Evolutionary conservation across 2,329 filamentous ascomycete species (phyloP), one percentile per base, ranked within the genome.

Genomic region (Colletotrichum higginsianum): DNA sequence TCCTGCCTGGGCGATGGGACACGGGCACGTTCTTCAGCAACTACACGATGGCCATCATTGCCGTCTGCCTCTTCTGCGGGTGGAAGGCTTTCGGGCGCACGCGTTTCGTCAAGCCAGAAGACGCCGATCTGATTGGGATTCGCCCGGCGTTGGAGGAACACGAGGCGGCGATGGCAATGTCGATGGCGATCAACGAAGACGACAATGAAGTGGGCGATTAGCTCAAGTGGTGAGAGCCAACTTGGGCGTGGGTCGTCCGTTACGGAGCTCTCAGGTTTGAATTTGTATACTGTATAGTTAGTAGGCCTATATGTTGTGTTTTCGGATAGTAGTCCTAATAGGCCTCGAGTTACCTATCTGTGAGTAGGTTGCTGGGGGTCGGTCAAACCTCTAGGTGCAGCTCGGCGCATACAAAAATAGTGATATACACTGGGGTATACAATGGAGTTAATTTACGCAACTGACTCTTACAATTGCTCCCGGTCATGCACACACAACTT

Each of bases 71-170:
- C 79, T 86, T 84, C 74, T 42, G 88, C 8, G 83, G 77, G 0
- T 91, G 89, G 89, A 90, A 90, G 76, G 52, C 92, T 1, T 21
- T 90, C 78, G 89, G 90, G 82, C 83, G 83, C 70, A 93, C 90
- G 4, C 85, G 84, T 72, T 82, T 88, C 61, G 82, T 90, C 26
- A 80, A 80, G 8, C 82, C 90, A 0, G 78, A 84, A 8, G 87
- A 92, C 76, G 85, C 86, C 5, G 89, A 92, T 76, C 82, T 91
- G 15, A 82, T 89, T 49, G 88, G 88, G 89, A 85, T 91, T 75
- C 82, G 85, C 11, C 88, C 88, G n/a, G 75, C 83, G 26, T 87
- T 91, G 66, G 89, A 91, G 70, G 84, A 83, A 0, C 90, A 91
- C 73, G 88, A 90, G 77, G 83, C 50, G 21, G 15, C 50, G 38